Evolutionary conservation across 78 protist genomes (phyloP).

Genomic region (Bigelowiella natans): DNA sequence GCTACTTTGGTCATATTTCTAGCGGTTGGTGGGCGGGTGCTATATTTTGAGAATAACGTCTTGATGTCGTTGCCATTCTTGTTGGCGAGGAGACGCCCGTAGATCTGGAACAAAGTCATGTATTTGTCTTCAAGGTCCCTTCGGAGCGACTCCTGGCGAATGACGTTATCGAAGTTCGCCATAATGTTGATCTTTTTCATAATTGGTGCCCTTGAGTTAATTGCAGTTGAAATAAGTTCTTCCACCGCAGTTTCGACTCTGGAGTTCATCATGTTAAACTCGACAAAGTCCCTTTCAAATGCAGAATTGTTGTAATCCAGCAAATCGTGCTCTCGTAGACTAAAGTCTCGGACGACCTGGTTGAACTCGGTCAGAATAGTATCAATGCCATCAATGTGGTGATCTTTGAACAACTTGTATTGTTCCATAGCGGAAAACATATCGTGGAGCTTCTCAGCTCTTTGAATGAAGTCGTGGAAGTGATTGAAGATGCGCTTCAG

Average conservation of each 20-base stretch:
- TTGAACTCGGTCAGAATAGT: neutral
- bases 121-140: neutral
- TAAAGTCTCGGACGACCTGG: neutral
- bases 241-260: neutral
- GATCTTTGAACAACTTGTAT: neutral
- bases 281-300: neutral
- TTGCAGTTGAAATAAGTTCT: neutral
- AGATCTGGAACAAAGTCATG: neutral
- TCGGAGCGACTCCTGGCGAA: slow-evolving; percentile 7
- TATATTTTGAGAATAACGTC: neutral
- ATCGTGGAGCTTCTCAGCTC: neutral
- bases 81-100: neutral
- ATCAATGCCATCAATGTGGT: neutral
- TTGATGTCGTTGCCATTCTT: neutral
- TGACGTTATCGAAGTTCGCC: neutral
- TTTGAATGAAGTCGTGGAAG: neutral
- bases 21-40: neutral
- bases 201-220: neutral
- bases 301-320: neutral
- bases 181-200: neutral
- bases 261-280: neutral
- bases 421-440: neutral
- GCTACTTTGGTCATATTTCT: slow-evolving; percentile 11
- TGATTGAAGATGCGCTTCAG: neutral
- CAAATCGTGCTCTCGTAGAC: neutral